Evolutionary conservation across 805 yeast species (phyloP), one percentile per base, ranked within the genome.

Genomic region (Hanseniaspora occidentalis): DNA sequence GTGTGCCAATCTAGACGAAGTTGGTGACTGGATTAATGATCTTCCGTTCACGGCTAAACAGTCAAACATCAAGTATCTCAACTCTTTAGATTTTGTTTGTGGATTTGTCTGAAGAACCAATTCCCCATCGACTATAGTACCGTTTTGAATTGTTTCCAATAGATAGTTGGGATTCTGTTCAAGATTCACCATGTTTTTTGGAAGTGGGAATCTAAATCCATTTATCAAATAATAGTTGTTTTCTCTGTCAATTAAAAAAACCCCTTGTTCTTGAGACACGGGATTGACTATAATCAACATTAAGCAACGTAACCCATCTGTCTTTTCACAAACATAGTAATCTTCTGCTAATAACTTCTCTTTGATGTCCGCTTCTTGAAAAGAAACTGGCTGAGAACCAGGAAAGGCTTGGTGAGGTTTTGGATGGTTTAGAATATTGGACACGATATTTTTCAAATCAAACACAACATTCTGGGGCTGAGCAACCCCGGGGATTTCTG

Each of bases 361-460:
- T 3, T 57, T 57, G 19, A 92, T 65, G 60, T 89, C 96, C 25
- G 69, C 64, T 41, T 84, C 68, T 34, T 83, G 78, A 55, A 92
- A 88, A 20, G 95, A 84, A 2, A 89, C 84, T 0, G 99, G 99
- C 60, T 94, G 98, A 1, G 96, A 79, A 1, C 98, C 96, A 95
- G 94, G 23, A 51, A 88, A 88, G 1, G 61, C 50, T 43, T 56
- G 55, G 5, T 60, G 50, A 14, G 70, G 65, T 31, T 71, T 69
- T 24, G 76, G 68, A 48, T 77, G 64, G 49, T 74, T 66, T 50
- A 80, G 55, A 46, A 81, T 63, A 51, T 74, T 55, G 35, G 86
- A 78, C 3, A 88, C 79, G 61, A 78, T 77, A 39, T 67, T 67
- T 52, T 77, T 74, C 40, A 89, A 67, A 43, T 74, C 85, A 20